Base-by-base conservation (phyloP, 768 basidiomycete species). In the Mycena floridula region DNA sequence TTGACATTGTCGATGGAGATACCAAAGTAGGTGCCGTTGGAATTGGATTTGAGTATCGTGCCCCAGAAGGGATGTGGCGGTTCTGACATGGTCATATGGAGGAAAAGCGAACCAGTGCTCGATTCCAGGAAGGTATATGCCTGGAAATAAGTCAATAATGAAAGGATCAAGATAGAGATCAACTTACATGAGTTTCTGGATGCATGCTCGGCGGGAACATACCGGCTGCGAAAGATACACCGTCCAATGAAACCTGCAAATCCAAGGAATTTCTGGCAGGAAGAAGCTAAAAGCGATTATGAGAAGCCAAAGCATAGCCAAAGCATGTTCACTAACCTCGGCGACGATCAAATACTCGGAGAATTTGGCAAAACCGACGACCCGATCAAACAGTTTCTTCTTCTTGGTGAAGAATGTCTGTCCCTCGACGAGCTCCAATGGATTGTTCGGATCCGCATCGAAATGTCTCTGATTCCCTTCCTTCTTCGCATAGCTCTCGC, bases 331-430 rank as follows among this genome's bases (percentile, higher is more conserved):
- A 56, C 81, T 42, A 32, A 96, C 91, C 75, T 93, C 85, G 20
- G 95, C 96, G 24, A 97, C 95, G 37, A 98, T 82, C 59, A 98
- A 73, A 61, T 88, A 99, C 67, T 99, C 91, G 0, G 90, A 90
- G 63, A 99, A 99, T 66, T 92, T 94, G 0, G 96, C 85, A 67
- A 94, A 97, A 6, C 96, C 96, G 52, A 92, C 91, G 43, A 99
- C 83, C 35, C 81, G 71, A 37, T 89, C 79, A 56, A 98, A 99
- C 18, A 96, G 61, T 59, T 77, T 86, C 49, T 68, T 80, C 70
- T 81, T 85, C 50, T 73, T 79, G 38, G 51, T 51, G 59, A 81
- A 97, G 67, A 79, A 97, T 44, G 81, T 70, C 9, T 70, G 61
- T 0, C 96, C 95, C 11, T 79, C 77, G 21, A 94, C 74, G 36